Evolutionary conservation across 768 basidiomycete genomes (phyloP).

Genomic region (Tubosaeta sp.): DNA sequence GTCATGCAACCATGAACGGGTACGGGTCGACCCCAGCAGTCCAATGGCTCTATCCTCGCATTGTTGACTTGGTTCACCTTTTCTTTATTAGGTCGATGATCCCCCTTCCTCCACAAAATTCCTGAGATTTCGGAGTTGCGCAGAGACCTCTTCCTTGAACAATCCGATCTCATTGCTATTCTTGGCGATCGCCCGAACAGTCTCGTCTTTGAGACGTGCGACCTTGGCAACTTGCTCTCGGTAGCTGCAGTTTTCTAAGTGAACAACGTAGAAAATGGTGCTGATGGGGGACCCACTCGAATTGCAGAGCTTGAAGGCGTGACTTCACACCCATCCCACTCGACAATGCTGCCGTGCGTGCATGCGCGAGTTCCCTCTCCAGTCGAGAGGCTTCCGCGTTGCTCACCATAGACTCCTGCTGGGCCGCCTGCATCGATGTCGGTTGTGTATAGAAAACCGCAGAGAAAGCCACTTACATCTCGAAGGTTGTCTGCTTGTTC

Average conservation of each 20-base stretch:
- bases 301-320: constrained; percentile 68
- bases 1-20: background rate
- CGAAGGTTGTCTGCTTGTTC: constrained; percentile 79
- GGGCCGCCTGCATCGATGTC: constrained; percentile 53
- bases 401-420: constrained; percentile 67
- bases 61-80: background rate
- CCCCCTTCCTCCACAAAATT: constrained; percentile 59
- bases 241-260: constrained; percentile 44
- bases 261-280: background rate
- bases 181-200: constrained; percentile 75
- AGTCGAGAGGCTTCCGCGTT: constrained; percentile 62
- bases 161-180: constrained; percentile 79
- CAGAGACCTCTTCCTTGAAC: constrained; percentile 77
- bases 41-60: background rate
- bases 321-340: constrained; percentile 83
- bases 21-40: background rate
- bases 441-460: background rate
- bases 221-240: constrained; percentile 77
- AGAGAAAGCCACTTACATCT: constrained; percentile 50
- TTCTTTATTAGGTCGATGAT: constrained; percentile 4
- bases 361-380: constrained; percentile 69
- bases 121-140: constrained; percentile 61
- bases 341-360: constrained; percentile 69
- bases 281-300: constrained; percentile 49
- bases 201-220: constrained; percentile 71